A percentile compares a stretch with the other conserved stretches of the same genome.
These are phyloP conservation scores for Diaporthe aspalathi DNA, from an alignment of 2,329 filamentous ascomycete genomes.

Conservation along the genomic window DNA sequence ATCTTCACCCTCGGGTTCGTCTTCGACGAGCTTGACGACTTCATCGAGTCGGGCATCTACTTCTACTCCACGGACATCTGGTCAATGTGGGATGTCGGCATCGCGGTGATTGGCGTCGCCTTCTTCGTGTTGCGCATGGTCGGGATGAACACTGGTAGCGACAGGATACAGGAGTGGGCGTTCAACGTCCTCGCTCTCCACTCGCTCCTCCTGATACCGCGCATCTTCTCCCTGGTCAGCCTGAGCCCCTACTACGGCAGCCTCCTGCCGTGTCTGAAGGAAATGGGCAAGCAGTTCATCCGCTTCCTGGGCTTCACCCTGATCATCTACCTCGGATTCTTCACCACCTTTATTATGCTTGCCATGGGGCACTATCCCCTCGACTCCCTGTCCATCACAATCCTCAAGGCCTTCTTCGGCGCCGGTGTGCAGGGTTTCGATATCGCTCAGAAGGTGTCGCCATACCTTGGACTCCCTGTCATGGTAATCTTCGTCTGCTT, in stretches of 20 bases:
- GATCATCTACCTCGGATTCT: conserved; percentile 35
- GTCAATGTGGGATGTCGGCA: conserved; percentile 35
- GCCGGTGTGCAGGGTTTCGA: conserved; percentile 32
- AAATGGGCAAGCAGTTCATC: conserved; percentile 37
- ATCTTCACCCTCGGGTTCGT: conserved; percentile 23
- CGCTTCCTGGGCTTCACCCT: conserved; percentile 34
- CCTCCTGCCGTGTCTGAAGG: conserved; percentile 32
- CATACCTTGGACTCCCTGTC: conserved; percentile 32
- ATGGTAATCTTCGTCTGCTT: conserved; percentile 33
- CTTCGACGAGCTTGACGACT: conserved; percentile 36
- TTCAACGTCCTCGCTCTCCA: conserved; percentile 34
- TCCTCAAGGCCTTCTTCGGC: conserved; percentile 34
- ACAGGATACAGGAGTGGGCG: conserved; percentile 18
- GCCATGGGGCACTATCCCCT: conserved; percentile 30
- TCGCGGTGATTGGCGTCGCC: conserved; percentile 50
- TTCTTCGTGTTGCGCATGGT: conserved; percentile 54
- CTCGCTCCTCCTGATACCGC: conserved; percentile 31
- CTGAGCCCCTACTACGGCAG: conserved; percentile 32
- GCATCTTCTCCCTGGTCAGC: conserved; percentile 34
- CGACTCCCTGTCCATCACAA: conserved; percentile 29
- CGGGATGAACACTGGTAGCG: conserved; percentile 24
- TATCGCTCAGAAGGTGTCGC: conserved; percentile 28
- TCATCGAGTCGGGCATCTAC: conserved; percentile 31
- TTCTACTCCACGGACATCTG: conserved; percentile 36
- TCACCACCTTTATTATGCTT: conserved; percentile 34